Conservation (phyloP, 2,329 filamentous ascomycete species). For the Talaromyces sp. region DNA sequence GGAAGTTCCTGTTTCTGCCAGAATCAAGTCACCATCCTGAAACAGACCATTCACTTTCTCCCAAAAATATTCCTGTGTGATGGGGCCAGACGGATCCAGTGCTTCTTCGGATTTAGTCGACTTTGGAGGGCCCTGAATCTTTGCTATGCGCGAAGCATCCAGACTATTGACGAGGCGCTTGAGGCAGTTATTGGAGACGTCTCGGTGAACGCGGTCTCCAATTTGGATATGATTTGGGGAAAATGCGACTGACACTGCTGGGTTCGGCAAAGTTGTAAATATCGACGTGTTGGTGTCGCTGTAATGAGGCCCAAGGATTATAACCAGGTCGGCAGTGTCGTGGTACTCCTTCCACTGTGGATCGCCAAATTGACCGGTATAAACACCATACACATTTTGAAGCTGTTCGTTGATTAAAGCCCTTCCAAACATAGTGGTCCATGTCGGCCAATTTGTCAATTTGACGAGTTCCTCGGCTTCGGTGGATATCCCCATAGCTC, state of each 20-base stretch:
- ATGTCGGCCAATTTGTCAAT: constrained; percentile 47
- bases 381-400: constrained; percentile 50
- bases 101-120: not conserved
- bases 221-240: not conserved
- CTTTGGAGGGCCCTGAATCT: not conserved
- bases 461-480: constrained; percentile 44
- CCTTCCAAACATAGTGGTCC: constrained; percentile 49
- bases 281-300: constrained; percentile 47
- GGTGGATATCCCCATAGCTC: constrained; percentile 40
- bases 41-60: not conserved
- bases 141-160: not conserved
- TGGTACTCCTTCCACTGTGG: constrained; percentile 54
- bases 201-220: not conserved
- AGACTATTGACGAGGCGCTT: not conserved
- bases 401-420: constrained; percentile 49
- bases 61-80: constrained; percentile 11
- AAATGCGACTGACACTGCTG: not conserved
- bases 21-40: constrained; percentile 12
- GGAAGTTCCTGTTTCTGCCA: constrained; percentile 16
- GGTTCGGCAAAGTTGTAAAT: constrained; percentile 21
- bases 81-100: not conserved
- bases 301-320: constrained; percentile 47
- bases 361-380: constrained; percentile 38
- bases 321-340: constrained; percentile 43
- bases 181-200: not conserved